phyloP scores from a whole-genome alignment of 164 flowering plant genomes.

The Aristolochia fimbriata region DNA sequence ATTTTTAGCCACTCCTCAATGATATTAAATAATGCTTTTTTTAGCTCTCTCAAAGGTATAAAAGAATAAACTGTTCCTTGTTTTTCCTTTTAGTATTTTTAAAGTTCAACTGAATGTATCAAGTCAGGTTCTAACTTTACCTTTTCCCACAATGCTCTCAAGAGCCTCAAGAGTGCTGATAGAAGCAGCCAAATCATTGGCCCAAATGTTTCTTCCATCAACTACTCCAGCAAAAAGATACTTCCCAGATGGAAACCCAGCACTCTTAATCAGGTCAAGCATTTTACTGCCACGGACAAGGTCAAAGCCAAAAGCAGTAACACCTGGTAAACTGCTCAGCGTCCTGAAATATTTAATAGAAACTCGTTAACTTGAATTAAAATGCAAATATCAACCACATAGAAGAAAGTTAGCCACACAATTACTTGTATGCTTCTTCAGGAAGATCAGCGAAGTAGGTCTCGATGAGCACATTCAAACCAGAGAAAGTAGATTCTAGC shows the following conservation, averaged over 20 bases:
- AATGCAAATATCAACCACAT: neutral
- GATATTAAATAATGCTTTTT: neutral
- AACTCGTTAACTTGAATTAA: neutral
- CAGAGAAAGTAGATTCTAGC: conserved; percentile 44
- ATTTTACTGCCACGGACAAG: conserved; percentile 51
- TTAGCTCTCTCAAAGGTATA: neutral
- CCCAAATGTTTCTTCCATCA: conserved; percentile 11
- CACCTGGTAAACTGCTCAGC: conserved; percentile 45
- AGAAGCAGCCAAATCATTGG: conserved; percentile 7
- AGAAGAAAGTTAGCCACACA: neutral
- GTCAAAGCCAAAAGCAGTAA: conserved; percentile 51
- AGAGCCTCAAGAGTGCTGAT: conserved; percentile 4
- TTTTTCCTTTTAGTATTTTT: no score
- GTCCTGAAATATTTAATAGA: conserved; percentile 12
- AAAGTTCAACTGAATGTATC: neutral
- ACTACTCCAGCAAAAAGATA: conserved; percentile 7
- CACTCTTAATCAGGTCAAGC: conserved; percentile 30
- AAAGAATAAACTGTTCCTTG: no score
- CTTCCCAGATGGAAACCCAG: conserved; percentile 2
- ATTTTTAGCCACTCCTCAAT: neutral
- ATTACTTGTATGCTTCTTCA: conserved; percentile 34
- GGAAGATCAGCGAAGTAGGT: conserved; percentile 70
- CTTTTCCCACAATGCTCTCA: conserved; percentile 4
- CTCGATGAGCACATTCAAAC: conserved; percentile 44
- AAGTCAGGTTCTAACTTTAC: neutral